Base-by-base conservation (phyloP, 352 stramenopile genomes). In the Lagenidium giganteum region DNA sequence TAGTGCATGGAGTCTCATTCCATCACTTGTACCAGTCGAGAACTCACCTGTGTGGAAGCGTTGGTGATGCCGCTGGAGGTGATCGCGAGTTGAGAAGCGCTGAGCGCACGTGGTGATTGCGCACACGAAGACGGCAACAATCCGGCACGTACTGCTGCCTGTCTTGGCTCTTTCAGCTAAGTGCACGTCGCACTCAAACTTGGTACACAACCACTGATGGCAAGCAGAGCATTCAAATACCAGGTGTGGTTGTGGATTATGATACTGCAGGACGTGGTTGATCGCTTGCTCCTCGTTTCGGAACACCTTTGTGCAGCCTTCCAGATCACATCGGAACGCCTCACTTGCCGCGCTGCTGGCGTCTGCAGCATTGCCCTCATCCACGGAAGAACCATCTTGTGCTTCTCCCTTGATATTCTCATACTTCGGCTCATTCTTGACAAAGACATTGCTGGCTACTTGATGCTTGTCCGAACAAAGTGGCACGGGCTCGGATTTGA, bases 251-350 rank as follows among this genome's bases (percentile, higher is more conserved):
- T n/a, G n/a, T n/a, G n/a, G n/a, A n/a, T n/a, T n/a, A n/a, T n/a
- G n/a, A n/a, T n/a, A n/a, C n/a, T n/a, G n/a, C n/a, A n/a, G 28
- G 17, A 61, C 45, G 16, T 61, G 51, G 5, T 40, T 38, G 23
- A 54, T 46, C 35, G 51, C 51, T 17, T 39, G 24, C n/a, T 33
- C 22, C 21, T 61, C 51, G n/a, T 51, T 39, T 3, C 39, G 31
- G 23, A 54, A 61, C 22, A 31, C 21, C 25, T 31, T 37, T 12
- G 17, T 24, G 21, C 51, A 61, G 14, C 44, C 51, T 49, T 54
- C 45, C 16, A 61, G 50, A 21, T 54, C 39, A 14, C 51, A 61
- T 22, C 45, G n/a, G 42, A 61, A 61, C 28, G 28, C 3, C n/a
- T n/a, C n/a, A n/a, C 20, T 40, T 49, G 6, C 31, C 29, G 30